Conservation (phyloP, 371 early-diverging fungal genomes). For the Mucor racemosus region DNA sequence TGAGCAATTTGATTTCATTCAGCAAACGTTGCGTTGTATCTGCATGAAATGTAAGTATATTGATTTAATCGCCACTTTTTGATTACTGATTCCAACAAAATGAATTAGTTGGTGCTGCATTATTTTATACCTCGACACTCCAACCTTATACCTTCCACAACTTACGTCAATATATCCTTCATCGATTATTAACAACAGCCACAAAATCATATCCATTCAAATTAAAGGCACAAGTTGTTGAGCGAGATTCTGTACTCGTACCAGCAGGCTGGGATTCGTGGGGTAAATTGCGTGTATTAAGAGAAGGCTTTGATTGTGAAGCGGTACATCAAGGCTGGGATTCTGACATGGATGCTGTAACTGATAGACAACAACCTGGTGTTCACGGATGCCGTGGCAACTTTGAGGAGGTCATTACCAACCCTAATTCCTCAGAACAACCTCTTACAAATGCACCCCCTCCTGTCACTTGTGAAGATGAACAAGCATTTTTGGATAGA, state of each 20-base stretch:
- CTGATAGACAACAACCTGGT: constrained; percentile 36
- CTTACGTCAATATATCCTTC: constrained; percentile 86
- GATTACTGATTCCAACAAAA: not conserved
- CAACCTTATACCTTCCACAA: constrained; percentile 79
- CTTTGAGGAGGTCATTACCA: constrained; percentile 47
- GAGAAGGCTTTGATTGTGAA: constrained; percentile 77
- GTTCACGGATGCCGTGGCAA: constrained; percentile 45
- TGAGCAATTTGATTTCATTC: constrained; percentile 94
- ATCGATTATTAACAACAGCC: constrained; percentile 64
- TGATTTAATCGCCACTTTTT: not conserved
- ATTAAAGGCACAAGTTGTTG: constrained; percentile 78
- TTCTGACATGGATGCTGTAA: constrained; percentile 38
- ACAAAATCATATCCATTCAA: constrained; percentile 59
- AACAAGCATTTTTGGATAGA: constrained; percentile 82
- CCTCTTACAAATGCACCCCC: constrained; percentile 40
- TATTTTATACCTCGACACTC: constrained; percentile 89
- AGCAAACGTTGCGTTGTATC: constrained; percentile 88
- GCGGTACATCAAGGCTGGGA: constrained; percentile 65
- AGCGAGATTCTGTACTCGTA: constrained; percentile 86
- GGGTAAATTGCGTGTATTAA: constrained; percentile 79
- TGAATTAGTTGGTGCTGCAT: constrained; percentile 83
- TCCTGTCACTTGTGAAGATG: constrained; percentile 74
- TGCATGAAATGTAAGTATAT: constrained; percentile 83
- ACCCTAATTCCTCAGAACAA: constrained; percentile 48
- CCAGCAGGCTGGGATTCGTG: constrained; percentile 95